Evolutionary conservation across 257 asterid genomes (phyloP).

Genomic region (Nicotiana undulata): DNA sequence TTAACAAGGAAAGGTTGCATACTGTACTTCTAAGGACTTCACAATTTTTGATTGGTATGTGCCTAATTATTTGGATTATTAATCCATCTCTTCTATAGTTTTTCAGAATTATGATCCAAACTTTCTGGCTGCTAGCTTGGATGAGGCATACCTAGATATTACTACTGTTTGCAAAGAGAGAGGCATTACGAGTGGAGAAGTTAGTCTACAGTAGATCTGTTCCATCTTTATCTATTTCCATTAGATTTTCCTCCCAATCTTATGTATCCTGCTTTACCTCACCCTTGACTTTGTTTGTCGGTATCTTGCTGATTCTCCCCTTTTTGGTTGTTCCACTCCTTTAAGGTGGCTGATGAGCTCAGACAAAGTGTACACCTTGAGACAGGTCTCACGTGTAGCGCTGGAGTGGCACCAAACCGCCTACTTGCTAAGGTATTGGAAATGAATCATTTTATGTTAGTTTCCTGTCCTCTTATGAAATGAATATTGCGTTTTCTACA

Average conservation of each 20-base stretch:
- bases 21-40: constrained; percentile 11
- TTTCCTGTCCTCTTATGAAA: not conserved
- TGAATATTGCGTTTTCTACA: not conserved
- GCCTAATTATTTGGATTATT: constrained; percentile 14
- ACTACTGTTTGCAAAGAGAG: constrained; percentile 64
- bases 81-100: constrained; percentile 36
- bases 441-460: not conserved
- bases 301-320: not conserved
- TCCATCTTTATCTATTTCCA: constrained; percentile 1
- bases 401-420: constrained; percentile 91
- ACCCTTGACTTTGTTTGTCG: not conserved
- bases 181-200: constrained; percentile 69
- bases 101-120: constrained; percentile 73
- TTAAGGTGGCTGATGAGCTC: constrained; percentile 86
- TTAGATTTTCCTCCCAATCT: constrained; percentile 1
- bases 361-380: constrained; percentile 57
- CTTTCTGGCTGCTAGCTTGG: constrained; percentile 83
- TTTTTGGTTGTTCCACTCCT: constrained; percentile 14
- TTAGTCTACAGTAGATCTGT: constrained; percentile 29
- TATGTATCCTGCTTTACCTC: not conserved
- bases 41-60: not conserved
- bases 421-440: constrained; percentile 82
- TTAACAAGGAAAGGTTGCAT: constrained; percentile 76
- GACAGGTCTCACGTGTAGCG: constrained; percentile 97
- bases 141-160: constrained; percentile 97